Conservation (phyloP, 2,329 filamentous ascomycete species). For the Lachnellula subtilissima region DNA sequence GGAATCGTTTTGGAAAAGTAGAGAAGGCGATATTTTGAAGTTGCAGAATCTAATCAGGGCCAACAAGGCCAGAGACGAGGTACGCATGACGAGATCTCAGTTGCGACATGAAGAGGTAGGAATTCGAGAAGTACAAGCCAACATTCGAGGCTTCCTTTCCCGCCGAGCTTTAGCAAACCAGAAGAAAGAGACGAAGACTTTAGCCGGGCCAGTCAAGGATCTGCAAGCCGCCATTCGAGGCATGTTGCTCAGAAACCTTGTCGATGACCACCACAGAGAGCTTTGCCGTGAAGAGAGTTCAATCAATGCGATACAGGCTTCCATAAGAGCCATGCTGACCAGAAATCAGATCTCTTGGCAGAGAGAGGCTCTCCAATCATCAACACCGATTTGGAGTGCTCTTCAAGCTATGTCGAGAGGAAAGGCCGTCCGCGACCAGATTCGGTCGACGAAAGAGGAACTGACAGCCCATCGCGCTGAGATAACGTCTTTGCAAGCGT, state of each 20-base stretch:
- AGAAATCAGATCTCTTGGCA: constrained; percentile 50
- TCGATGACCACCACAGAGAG: constrained; percentile 48
- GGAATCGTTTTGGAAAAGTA: constrained; percentile 63
- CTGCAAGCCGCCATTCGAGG: constrained; percentile 67
- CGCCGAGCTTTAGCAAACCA: constrained; percentile 54
- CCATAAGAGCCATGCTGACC: constrained; percentile 57
- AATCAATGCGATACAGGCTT: constrained; percentile 59
- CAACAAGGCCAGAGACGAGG: constrained; percentile 56
- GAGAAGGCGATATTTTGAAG: constrained; percentile 67
- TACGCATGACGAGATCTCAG: constrained; percentile 52
- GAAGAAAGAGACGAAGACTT: constrained; percentile 49
- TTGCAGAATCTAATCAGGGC: constrained; percentile 79
- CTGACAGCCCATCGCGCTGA: constrained; percentile 44
- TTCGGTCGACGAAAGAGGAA: constrained; percentile 44
- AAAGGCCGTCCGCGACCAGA: constrained; percentile 41
- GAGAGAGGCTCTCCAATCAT: constrained; percentile 46
- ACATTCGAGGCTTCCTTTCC: constrained; percentile 62
- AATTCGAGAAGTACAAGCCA: constrained; percentile 60
- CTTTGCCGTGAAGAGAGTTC: constrained; percentile 47
- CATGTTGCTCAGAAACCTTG: constrained; percentile 48
- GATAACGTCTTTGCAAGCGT: constrained; percentile 31
- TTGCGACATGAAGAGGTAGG: constrained; percentile 59
- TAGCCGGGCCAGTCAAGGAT: constrained; percentile 47
- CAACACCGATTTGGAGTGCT: constrained; percentile 46
- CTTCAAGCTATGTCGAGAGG: constrained; percentile 41